These are phyloP conservation scores for Pontederia crassipes DNA, from an alignment of 176 grass and related monocot genomes.

Conservation along the genomic window DNA sequence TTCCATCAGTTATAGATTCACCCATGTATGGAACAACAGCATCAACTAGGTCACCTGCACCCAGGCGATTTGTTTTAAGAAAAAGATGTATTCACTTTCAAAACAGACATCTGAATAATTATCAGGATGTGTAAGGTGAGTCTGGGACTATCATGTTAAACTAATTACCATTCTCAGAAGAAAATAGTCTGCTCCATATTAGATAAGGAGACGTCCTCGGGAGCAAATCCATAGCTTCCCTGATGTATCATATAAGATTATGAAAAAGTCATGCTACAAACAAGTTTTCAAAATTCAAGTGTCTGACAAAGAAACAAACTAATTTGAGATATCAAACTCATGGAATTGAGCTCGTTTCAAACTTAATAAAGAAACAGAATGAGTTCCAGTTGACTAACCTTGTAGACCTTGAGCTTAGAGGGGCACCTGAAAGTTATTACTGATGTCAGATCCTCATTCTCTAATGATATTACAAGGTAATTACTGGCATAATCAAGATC, in stretches of 20 bases:
- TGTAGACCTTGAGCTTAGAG: slow-evolving; percentile 27
- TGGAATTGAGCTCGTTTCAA: background rate
- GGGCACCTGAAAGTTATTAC: slow-evolving; percentile 22
- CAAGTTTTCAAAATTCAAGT: background rate
- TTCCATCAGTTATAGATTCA: slow-evolving; percentile 99
- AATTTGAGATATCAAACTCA: background rate
- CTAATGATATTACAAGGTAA: slow-evolving; percentile 1
- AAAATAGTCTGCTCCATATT: slow-evolving; percentile 71
- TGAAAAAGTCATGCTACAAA: background rate
- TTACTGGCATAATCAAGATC: slow-evolving; percentile 8
- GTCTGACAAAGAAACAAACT: background rate
- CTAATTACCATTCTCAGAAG: slow-evolving; percentile 70
- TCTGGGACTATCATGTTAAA: too few relatives aligned
- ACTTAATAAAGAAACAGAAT: background rate
- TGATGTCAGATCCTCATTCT: slow-evolving; percentile 16
- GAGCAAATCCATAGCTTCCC: slow-evolving; percentile 30
- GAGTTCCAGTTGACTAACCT: slow-evolving; percentile 15
- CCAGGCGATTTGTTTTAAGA: background rate
- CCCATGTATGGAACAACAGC: slow-evolving; percentile 98
- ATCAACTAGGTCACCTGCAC: slow-evolving; percentile 56
- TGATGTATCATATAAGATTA: slow-evolving; percentile 14
- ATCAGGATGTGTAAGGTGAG: background rate
- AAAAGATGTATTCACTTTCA: slow-evolving; percentile 9
- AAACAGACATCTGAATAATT: slow-evolving; percentile 1
- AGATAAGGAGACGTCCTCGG: slow-evolving; percentile 54